Evolutionary conservation across 2,329 filamentous ascomycete genomes (phyloP).

Genomic region (Colletotrichum orchidophilum): DNA sequence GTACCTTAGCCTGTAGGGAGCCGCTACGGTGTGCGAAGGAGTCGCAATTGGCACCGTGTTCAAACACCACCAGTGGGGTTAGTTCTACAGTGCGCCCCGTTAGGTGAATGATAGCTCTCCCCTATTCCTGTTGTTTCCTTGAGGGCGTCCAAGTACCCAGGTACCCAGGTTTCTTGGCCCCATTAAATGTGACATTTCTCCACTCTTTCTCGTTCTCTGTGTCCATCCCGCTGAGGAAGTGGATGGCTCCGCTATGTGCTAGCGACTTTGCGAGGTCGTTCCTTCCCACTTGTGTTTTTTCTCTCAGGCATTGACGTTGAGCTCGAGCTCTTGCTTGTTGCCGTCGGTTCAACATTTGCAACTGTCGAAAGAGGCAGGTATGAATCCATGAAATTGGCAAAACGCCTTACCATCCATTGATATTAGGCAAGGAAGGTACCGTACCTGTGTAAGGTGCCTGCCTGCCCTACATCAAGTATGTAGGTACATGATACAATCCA

Average conservation of each 20-base stretch:
- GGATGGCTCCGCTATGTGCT: neutral
- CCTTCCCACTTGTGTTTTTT: neutral
- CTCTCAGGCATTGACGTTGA: too few relatives aligned
- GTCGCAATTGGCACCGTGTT: neutral
- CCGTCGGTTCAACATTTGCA: neutral
- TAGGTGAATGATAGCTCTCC: neutral
- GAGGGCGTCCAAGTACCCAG: neutral
- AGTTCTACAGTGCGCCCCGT: constrained; percentile 9
- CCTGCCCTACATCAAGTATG: too few relatives aligned
- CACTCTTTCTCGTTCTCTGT: neutral
- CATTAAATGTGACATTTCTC: neutral
- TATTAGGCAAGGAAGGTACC: neutral
- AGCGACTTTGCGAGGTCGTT: neutral
- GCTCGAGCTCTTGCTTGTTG: neutral
- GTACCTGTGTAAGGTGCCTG: too few relatives aligned
- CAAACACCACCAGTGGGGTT: neutral
- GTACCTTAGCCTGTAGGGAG: too few relatives aligned
- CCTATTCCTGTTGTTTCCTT: neutral
- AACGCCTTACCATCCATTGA: neutral
- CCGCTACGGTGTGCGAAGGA: neutral
- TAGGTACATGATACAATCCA: too few relatives aligned
- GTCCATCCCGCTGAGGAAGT: neutral
- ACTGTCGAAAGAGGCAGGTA: neutral
- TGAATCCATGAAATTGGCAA: neutral
- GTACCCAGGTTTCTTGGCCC: neutral